phyloP scores from a whole-genome alignment of 2,329 filamentous ascomycete species.

The Talaromyces sp. region DNA sequence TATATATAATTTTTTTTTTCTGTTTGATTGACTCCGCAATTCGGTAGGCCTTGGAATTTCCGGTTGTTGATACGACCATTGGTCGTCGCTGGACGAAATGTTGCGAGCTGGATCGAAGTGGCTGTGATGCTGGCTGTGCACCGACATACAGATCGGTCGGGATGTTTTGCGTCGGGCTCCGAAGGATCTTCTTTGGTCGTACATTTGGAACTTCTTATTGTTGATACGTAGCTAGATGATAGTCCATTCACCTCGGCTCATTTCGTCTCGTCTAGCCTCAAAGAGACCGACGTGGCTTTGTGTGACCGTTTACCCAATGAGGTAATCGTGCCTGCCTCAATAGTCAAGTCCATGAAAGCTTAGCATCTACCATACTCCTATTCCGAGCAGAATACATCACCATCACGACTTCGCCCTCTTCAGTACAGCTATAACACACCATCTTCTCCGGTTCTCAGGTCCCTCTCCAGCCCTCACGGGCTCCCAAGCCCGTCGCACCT shows the following conservation, averaged over 20 bases:
- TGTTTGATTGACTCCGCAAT: neutral
- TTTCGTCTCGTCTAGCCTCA: neutral
- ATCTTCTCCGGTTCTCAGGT: constrained; percentile 52
- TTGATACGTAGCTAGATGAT: neutral
- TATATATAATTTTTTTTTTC: no score
- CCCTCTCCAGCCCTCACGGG: constrained; percentile 47
- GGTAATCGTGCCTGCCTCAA: neutral
- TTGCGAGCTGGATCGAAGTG: neutral
- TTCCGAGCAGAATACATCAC: neutral
- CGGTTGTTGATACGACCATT: neutral
- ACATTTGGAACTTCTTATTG: neutral
- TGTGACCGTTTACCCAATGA: neutral
- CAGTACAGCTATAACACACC: constrained; percentile 53
- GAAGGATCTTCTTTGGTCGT: neutral
- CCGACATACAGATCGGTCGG: neutral
- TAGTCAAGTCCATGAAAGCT: neutral
- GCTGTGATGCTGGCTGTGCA: neutral
- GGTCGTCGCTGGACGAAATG: neutral
- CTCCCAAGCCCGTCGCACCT: constrained; percentile 44
- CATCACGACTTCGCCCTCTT: constrained; percentile 20
- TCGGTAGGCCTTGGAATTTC: neutral
- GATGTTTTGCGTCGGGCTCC: neutral
- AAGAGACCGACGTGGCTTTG: neutral
- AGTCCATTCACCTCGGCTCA: neutral
- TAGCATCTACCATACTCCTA: neutral